These are phyloP conservation scores for Actinidia arguta DNA, from an alignment of 179 eudicot genomes.

Conservation along the genomic window DNA sequence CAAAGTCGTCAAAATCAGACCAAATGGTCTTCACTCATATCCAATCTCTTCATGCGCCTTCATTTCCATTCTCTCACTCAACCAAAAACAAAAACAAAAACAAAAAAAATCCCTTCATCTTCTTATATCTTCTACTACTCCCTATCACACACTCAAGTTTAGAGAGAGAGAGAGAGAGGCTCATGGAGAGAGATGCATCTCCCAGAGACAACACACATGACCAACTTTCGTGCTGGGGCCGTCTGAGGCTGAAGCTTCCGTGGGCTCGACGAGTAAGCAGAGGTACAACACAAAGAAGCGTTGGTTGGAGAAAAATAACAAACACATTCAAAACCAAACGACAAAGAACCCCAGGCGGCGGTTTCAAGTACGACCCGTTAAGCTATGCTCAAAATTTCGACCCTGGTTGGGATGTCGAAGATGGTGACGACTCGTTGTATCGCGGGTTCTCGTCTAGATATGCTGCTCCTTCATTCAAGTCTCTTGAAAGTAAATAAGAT, in stretches of 20 bases:
- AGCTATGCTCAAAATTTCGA: slow-evolving; percentile 49
- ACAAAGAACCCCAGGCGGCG: slow-evolving; percentile 8
- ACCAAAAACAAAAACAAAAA: background rate
- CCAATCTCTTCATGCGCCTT: background rate
- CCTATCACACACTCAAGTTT: background rate
- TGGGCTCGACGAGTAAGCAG: slow-evolving; percentile 26
- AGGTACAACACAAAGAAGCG: background rate
- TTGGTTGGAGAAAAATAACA: slow-evolving; percentile 17
- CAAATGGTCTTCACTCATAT: slow-evolving; percentile 7
- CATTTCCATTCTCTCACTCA: slow-evolving; percentile 1
- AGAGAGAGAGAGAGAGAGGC: background rate
- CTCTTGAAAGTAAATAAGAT: background rate
- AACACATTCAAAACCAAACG: background rate
- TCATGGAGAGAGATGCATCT: slow-evolving; percentile 19
- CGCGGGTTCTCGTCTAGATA: slow-evolving; percentile 41
- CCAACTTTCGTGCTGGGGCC: slow-evolving; percentile 27
- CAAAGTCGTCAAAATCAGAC: slow-evolving; percentile 19
- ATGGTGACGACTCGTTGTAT: slow-evolving; percentile 24
- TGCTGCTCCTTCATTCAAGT: slow-evolving; percentile 26
- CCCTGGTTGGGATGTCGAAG: slow-evolving; percentile 24
- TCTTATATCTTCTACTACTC: background rate
- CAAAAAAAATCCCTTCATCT: background rate
- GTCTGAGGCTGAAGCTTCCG: slow-evolving; percentile 32
- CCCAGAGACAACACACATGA: background rate
- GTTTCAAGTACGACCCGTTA: slow-evolving; percentile 38